phyloP scores from a whole-genome alignment of 2,329 filamentous ascomycete genomes.

The Purpureocillium lavendulum region DNA sequence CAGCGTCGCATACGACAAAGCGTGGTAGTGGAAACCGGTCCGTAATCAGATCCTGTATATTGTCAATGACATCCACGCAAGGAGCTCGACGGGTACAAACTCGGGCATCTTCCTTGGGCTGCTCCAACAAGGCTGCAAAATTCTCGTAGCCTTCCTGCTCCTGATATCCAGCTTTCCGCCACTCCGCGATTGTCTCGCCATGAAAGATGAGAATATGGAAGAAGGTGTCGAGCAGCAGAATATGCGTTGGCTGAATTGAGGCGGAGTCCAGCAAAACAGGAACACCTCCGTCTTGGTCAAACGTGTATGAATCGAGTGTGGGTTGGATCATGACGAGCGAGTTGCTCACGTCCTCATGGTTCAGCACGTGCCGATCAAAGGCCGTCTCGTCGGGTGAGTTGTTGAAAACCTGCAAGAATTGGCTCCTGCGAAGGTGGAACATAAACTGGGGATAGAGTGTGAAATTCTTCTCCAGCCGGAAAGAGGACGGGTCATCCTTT shows the following conservation, averaged over 20 bases:
- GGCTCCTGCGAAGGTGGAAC: constrained; percentile 95
- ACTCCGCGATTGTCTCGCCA: constrained; percentile 94
- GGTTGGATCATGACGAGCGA: constrained; percentile 98
- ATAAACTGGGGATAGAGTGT: constrained; percentile 98
- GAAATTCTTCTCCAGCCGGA: constrained; percentile 97
- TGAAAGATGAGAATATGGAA: constrained; percentile 99
- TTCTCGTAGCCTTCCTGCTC: constrained; percentile 98
- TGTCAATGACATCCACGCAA: constrained; percentile 4
- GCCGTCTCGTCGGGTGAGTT: constrained; percentile 98
- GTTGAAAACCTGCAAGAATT: constrained; percentile 98
- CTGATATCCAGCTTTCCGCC: constrained; percentile 96
- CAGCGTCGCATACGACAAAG: constrained; percentile 98
- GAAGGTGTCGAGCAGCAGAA: constrained; percentile 93
- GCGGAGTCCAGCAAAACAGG: constrained; percentile 95
- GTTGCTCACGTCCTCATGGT: constrained; percentile 95
- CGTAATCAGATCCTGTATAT: constrained; percentile 76
- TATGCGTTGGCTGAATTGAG: constrained; percentile 89
- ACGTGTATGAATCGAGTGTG: constrained; percentile 92
- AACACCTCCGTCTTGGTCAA: constrained; percentile 86
- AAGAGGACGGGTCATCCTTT: constrained; percentile 96
- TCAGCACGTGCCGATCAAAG: constrained; percentile 95
- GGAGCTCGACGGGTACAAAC: constrained; percentile 40
- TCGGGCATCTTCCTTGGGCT: constrained; percentile 93
- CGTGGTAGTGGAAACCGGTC: constrained; percentile 96
- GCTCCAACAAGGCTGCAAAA: constrained; percentile 77